Conservation (phyloP, 495 filamentous ascomycete genomes). For the Margaritispora aquatica region DNA sequence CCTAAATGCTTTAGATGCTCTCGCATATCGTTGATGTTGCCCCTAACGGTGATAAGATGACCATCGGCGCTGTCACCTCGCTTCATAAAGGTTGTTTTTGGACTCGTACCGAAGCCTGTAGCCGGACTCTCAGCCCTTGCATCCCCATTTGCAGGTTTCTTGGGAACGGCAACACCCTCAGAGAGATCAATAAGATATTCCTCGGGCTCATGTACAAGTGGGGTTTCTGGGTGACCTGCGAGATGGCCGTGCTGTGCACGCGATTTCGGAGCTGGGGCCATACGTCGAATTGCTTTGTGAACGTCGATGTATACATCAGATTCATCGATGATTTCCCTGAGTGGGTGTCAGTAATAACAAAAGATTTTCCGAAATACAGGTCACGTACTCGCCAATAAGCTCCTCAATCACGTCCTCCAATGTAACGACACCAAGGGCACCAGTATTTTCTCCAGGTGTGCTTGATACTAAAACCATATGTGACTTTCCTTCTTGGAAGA, state of each 20-base stretch:
- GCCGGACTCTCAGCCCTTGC: conserved; percentile 6
- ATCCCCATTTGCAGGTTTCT: conserved; percentile 5
- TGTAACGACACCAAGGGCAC: conserved; percentile 88
- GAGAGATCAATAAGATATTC: conserved; percentile 33
- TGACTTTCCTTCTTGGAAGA: conserved; percentile 98
- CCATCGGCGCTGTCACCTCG: conserved; percentile 46
- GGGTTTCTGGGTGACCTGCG: conserved; percentile 7
- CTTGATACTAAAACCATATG: conserved; percentile 98
- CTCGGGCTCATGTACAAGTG: conserved; percentile 4
- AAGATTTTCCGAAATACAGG: neutral
- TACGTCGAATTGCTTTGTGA: conserved; percentile 86
- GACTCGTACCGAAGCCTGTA: conserved; percentile 17
- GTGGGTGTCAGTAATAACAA: conserved; percentile 13
- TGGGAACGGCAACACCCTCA: conserved; percentile 9
- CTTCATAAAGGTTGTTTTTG: conserved; percentile 45
- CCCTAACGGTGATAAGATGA: conserved; percentile 37
- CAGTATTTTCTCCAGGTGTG: conserved; percentile 78
- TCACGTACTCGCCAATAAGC: conserved; percentile 86
- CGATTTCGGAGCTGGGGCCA: conserved; percentile 24
- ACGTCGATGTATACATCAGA: conserved; percentile 94
- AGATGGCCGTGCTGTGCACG: conserved; percentile 21
- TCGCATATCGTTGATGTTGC: conserved; percentile 59
- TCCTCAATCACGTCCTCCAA: conserved; percentile 98
- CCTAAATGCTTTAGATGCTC: conserved; percentile 87
- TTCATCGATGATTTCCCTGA: conserved; percentile 67